Evolutionary conservation across 306 rosid species (phyloP).

Genomic region (Lathyrus oleraceus): DNA sequence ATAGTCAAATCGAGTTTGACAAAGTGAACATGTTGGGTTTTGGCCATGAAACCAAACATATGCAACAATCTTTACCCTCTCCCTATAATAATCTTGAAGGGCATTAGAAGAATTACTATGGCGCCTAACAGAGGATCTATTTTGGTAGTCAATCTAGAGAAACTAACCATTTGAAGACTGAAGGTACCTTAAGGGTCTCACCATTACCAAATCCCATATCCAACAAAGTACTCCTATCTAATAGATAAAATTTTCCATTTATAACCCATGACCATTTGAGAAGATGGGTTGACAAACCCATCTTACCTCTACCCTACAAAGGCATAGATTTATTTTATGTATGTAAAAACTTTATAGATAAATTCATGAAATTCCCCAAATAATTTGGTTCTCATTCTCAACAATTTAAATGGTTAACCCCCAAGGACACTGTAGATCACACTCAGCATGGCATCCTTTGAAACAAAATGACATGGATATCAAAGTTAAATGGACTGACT

Average conservation of each 20-base stretch:
- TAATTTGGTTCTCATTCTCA: constrained; percentile 18
- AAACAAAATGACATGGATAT: constrained; percentile 10
- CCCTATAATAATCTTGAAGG: neutral
- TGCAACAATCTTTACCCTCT: neutral
- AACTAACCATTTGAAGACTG: constrained; percentile 8
- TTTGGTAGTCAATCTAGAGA: constrained; percentile 1
- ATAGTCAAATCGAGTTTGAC: too few relatives aligned
- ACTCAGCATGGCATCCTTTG: neutral
- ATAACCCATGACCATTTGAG: constrained; percentile 14
- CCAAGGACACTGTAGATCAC: neutral
- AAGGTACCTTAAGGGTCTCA: constrained; percentile 10
- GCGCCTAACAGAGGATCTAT: neutral
- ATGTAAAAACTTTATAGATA: neutral
- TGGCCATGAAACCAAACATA: too few relatives aligned
- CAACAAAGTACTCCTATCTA: constrained; percentile 6
- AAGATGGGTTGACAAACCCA: constrained; percentile 13
- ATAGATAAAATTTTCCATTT: neutral
- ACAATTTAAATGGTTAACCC: neutral
- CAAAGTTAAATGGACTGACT: neutral
- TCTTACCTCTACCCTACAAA: constrained; percentile 4
- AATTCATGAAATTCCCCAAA: neutral
- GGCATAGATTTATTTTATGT: neutral
- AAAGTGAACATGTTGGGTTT: too few relatives aligned
- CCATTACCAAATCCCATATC: constrained; percentile 20
- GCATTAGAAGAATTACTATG: neutral